Conservation (phyloP, 2,329 filamentous ascomycete species). For the Colletotrichum godetiae region DNA sequence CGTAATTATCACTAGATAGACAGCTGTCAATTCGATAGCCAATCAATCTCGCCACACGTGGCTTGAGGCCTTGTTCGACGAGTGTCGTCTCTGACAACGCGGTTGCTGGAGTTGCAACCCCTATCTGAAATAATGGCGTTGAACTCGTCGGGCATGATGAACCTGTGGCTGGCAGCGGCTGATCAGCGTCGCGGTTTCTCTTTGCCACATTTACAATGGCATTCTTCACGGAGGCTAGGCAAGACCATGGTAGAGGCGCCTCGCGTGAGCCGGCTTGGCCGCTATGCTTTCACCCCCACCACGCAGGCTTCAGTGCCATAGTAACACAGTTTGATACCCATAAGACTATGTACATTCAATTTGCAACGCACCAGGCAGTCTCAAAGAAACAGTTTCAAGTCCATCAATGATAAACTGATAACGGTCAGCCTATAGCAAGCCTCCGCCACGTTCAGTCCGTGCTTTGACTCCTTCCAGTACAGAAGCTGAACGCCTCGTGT, state of each 20-base stretch:
- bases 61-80: background rate
- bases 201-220: background rate
- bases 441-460: conserved; percentile 30
- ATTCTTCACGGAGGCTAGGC: background rate
- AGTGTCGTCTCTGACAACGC: background rate
- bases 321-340: background rate
- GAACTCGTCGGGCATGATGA: background rate
- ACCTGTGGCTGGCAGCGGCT: background rate
- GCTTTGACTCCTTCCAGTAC: background rate
- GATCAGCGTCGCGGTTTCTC: background rate
- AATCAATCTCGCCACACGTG: background rate
- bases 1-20: background rate
- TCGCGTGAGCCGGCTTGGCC: background rate
- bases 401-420: conserved; percentile 17
- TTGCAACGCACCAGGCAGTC: background rate
- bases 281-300: background rate
- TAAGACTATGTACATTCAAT: background rate
- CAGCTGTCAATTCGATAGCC: background rate
- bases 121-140: background rate
- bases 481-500: conserved; percentile 25
- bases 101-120: background rate
- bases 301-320: background rate
- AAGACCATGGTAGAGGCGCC: background rate
- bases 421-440: conserved; percentile 17
- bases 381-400: conserved; percentile 19